These are phyloP conservation scores for Fonsecaea nubica DNA, from an alignment of 2,329 filamentous ascomycete genomes.

Conservation along the genomic window DNA sequence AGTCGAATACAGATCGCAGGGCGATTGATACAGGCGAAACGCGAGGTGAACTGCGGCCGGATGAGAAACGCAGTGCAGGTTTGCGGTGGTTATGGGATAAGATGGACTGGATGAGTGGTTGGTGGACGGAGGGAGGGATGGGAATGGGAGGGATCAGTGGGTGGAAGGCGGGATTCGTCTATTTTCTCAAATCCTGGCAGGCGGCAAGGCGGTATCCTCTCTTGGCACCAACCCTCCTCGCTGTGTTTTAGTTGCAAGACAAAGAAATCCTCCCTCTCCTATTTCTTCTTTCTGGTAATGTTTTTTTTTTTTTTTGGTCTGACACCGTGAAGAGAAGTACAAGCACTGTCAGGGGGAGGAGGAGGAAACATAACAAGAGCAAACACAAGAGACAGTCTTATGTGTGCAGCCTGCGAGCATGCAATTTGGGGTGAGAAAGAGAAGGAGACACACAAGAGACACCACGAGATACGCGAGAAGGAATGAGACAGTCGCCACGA, in stretches of 20 bases:
- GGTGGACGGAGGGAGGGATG: conserved; percentile 11
- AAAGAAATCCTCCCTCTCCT: conserved; percentile 1
- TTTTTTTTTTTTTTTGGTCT: background rate
- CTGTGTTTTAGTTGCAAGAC: conserved; percentile 8
- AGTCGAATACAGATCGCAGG: conserved; percentile 20
- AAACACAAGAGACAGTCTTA: background rate
- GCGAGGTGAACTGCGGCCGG: conserved; percentile 14
- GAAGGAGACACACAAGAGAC: background rate
- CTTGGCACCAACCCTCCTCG: conserved; percentile 12
- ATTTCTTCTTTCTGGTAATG: background rate
- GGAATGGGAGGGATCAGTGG: conserved; percentile 17
- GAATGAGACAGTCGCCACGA: conserved; percentile 11
- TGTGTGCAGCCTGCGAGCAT: background rate
- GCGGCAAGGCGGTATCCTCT: conserved; percentile 18
- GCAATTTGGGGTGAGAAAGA: background rate
- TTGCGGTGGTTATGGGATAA: conserved; percentile 19
- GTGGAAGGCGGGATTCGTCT: conserved; percentile 30
- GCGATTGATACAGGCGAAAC: conserved; percentile 15
- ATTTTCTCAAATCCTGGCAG: conserved; percentile 37
- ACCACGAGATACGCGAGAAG: background rate
- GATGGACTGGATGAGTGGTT: conserved; percentile 21
- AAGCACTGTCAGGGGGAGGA: background rate
- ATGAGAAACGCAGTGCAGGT: conserved; percentile 11
- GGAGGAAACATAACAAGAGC: background rate
- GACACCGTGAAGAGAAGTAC: background rate